phyloP scores from a whole-genome alignment of 1,139 yeast species.

The Komagataea norvegica region DNA sequence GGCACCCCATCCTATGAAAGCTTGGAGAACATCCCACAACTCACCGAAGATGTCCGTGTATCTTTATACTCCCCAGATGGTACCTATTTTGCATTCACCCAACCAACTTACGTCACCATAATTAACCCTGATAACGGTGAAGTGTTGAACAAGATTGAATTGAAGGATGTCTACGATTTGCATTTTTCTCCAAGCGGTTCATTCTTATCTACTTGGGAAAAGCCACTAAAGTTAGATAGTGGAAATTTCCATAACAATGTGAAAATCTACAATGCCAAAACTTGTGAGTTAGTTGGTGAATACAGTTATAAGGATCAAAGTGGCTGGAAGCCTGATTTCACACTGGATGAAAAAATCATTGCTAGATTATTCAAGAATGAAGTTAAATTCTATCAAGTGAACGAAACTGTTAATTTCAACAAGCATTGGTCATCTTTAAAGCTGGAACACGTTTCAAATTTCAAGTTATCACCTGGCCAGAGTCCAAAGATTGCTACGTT shows the following conservation, averaged over 20 bases:
- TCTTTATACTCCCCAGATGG: constrained; percentile 45
- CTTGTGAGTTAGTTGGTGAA: constrained; percentile 49
- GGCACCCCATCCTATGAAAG: constrained; percentile 41
- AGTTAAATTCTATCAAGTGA: constrained; percentile 63
- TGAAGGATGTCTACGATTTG: constrained; percentile 54
- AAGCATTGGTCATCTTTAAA: constrained; percentile 61
- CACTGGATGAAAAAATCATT: constrained; percentile 68
- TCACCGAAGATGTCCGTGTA: constrained; percentile 30
- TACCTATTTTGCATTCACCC: constrained; percentile 42
- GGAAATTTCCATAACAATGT: constrained; percentile 73
- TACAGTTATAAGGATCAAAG: constrained; percentile 81
- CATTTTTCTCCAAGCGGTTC: constrained; percentile 88
- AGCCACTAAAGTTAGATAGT: constrained; percentile 62
- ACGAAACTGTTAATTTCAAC: constrained; percentile 40
- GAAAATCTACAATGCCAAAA: constrained; percentile 58
- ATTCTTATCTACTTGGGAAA: constrained; percentile 84
- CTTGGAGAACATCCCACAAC: constrained; percentile 25
- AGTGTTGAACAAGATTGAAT: constrained; percentile 21
- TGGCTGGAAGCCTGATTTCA: constrained; percentile 90
- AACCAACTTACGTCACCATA: constrained; percentile 29
- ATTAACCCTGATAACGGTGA: constrained; percentile 26
- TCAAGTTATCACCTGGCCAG: constrained; percentile 72
- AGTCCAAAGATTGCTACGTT: constrained; percentile 92
- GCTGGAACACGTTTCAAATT: constrained; percentile 55
- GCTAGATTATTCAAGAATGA: constrained; percentile 62